Base-by-base conservation (phyloP, 176 grass and related monocot genomes). In the Poa annua region DNA sequence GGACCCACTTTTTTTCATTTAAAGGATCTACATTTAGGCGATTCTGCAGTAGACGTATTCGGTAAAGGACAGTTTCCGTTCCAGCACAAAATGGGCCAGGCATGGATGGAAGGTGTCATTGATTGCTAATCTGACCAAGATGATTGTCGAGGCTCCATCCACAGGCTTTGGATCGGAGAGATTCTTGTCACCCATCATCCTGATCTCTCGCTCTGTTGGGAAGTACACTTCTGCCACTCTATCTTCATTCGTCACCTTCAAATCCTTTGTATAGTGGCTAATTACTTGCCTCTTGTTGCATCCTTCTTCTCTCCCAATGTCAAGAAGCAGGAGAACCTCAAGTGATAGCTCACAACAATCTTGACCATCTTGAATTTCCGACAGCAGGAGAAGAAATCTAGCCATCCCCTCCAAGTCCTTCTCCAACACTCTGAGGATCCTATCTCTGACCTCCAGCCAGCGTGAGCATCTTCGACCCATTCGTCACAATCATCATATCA, bases 301-400 rank as follows among this genome's bases (percentile, higher is more conserved):
- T 54, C 90, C 33, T 98, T 90, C 85, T 95, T 98, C 82, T 95
- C 95, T 6, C 92, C 92, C 79, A 98, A 61, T 78, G 92, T 98
- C 83, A 95, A 86, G 65, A 98, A 91, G 82, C 95, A 98, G 55
- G 92, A 98, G 88, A 98, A 98, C 85, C 95, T 98, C 80, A 95
- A 86, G 79, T 98, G 92, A 77, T 95, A 98, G 72, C 26, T 93
- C 15, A 98, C 92, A 73, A 95, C 79, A 72, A 77, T 95, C 76
- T 98, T 98, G 54, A 95, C 88, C 92, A 95, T 91, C 77, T 81
- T 91, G 78, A 98, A 98, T 82, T 98, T 95, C 17, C 60, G 76
- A 64, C 92, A 98, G 45, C 92, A 98, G 78, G 90, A 98, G 56
- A 94, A 98, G 45, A 93, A 98, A 77, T 98, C 90, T 72, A 98